phyloP scores from a whole-genome alignment of 768 basidiomycete species.

The Zangia roseola region DNA sequence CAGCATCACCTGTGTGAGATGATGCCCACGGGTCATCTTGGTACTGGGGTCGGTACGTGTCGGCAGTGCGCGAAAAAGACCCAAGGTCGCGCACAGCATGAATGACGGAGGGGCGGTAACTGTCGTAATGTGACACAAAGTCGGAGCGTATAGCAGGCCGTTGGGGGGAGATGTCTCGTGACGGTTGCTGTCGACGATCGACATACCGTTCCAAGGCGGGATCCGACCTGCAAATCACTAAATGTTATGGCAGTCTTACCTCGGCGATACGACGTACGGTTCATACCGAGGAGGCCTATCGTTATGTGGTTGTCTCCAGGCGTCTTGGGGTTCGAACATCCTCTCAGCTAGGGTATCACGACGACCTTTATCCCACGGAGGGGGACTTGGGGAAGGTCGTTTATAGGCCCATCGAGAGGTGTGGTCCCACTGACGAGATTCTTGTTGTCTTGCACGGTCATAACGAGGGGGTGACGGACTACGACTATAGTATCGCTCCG shows the following conservation, averaged over 20 bases:
- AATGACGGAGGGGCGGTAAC: slow-evolving; percentile 45
- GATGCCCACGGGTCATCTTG: slow-evolving; percentile 34
- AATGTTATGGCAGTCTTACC: slow-evolving; percentile 22
- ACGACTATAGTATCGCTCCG: slow-evolving; percentile 38
- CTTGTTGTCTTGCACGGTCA: slow-evolving; percentile 38
- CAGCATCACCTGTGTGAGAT: slow-evolving; percentile 31
- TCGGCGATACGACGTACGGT: slow-evolving; percentile 34
- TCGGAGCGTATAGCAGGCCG: slow-evolving; percentile 33
- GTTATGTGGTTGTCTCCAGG: slow-evolving; percentile 61
- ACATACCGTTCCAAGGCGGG: slow-evolving; percentile 34
- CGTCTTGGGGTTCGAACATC: slow-evolving; percentile 72
- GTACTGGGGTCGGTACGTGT: slow-evolving; percentile 55
- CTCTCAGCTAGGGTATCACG: slow-evolving; percentile 45
- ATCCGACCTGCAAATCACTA: slow-evolving; percentile 23
- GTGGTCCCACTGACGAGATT: slow-evolving; percentile 49
- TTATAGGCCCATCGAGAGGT: slow-evolving; percentile 45
- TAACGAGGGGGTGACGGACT: slow-evolving; percentile 56
- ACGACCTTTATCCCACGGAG: slow-evolving; percentile 30
- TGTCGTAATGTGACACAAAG: slow-evolving; percentile 40
- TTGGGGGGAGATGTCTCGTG: slow-evolving; percentile 38
- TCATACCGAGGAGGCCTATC: slow-evolving; percentile 44
- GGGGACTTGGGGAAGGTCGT: slow-evolving; percentile 38
- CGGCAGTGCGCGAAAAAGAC: slow-evolving; percentile 35
- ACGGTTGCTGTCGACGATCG: slow-evolving; percentile 35
- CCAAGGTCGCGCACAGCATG: slow-evolving; percentile 41